Evolutionary conservation across 768 basidiomycete genomes (phyloP), one percentile per base, ranked within the genome.

Genomic region (Dendrothele bispora): DNA sequence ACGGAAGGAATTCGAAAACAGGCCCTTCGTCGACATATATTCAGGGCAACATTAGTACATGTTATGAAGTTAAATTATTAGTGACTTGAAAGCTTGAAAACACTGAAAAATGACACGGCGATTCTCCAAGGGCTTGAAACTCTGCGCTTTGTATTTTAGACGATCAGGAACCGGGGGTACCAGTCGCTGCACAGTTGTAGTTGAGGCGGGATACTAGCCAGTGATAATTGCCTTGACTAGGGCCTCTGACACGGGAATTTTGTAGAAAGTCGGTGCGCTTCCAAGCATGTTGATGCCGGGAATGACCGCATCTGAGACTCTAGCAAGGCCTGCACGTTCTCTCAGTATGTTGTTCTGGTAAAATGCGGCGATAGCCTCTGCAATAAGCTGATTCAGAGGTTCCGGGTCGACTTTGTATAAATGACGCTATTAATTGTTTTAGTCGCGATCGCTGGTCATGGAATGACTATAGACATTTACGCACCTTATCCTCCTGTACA

Each of bases 21-120:
- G n/a, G n/a, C n/a, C n/a, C n/a, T n/a, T n/a, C n/a, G n/a, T n/a
- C n/a, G n/a, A n/a, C n/a, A n/a, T n/a, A n/a, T n/a, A n/a, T n/a
- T n/a, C n/a, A n/a, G n/a, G n/a, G n/a, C n/a, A n/a, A n/a, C n/a
- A n/a, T n/a, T n/a, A n/a, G n/a, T n/a, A n/a, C n/a, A n/a, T n/a
- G n/a, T n/a, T n/a, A n/a, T n/a, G n/a, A n/a, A n/a, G n/a, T n/a
- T n/a, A n/a, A n/a, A n/a, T n/a, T n/a, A n/a, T n/a, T n/a, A n/a
- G n/a, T n/a, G n/a, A n/a, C n/a, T 53, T 55, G 46, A 64, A 61
- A 14, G 54, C 62, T 46, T 60, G 59, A 20, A 58, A 58, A 51
- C 55, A 63, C 37, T 49, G 43, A 7, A 59, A 49, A 15, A 65
- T 50, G 37, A 52, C 36, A 17, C 45, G 43, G 38, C 64, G 44